Conservation (phyloP, 1,284 basidiomycete genomes). For the Baeospora myosura region DNA sequence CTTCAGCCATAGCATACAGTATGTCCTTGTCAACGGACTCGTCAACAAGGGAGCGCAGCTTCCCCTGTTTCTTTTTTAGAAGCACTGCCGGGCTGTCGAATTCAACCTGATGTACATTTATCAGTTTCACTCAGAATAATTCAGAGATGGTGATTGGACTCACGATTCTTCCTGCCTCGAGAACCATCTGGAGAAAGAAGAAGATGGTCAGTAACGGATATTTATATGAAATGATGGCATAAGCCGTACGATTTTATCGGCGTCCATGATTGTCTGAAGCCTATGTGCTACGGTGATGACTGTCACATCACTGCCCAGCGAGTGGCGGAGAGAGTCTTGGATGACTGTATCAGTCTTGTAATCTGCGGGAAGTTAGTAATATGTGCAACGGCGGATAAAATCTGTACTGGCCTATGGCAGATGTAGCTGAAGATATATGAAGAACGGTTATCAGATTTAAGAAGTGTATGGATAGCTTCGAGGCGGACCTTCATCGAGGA, state of each 20-base stretch:
- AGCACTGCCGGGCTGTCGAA: constrained; percentile 44
- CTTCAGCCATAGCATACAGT: constrained; percentile 20
- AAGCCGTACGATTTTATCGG: constrained; percentile 33
- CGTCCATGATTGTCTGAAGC: constrained; percentile 63
- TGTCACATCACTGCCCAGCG: constrained; percentile 47
- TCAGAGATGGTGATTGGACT: no score
- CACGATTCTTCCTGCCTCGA: constrained; percentile 30
- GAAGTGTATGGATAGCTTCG: no score
- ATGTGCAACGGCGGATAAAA: neutral
- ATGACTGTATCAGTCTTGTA: constrained; percentile 54
- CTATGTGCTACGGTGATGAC: constrained; percentile 64
- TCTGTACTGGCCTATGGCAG: constrained; percentile 36
- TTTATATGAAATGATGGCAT: constrained; percentile 14
- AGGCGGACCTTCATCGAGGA: constrained; percentile 47
- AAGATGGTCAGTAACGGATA: constrained; percentile 52
- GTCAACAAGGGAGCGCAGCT: constrained; percentile 41
- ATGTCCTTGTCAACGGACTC: constrained; percentile 29
- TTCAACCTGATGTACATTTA: no score
- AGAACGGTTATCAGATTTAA: neutral
- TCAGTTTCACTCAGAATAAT: neutral
- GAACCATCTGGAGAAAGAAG: constrained; percentile 31
- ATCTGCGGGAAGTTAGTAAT: constrained; percentile 26
- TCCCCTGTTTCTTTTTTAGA: constrained; percentile 36
- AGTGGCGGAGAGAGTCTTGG: constrained; percentile 47
- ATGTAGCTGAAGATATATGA: constrained; percentile 31